Conservation (phyloP, 768 basidiomycete species). For the Boletus insuetus region DNA sequence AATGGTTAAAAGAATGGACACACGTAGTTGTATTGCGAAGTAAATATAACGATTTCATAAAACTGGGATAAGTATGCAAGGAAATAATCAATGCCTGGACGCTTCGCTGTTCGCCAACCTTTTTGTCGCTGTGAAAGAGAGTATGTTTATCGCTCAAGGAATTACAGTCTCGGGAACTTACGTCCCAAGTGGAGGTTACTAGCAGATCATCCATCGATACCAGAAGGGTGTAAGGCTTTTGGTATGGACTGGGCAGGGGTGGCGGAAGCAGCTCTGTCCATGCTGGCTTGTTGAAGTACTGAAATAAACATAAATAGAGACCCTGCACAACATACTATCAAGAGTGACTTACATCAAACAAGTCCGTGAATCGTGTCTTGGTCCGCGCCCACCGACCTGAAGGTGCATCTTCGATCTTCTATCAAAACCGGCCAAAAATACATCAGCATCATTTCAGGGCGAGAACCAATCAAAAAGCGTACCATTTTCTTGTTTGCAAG, state of each 20-base stretch:
- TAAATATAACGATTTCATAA: conserved; percentile 97
- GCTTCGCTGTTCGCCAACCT: conserved; percentile 97
- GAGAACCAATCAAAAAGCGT: conserved; percentile 22
- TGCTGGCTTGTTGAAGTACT: conserved; percentile 93
- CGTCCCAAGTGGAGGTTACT: conserved; percentile 93
- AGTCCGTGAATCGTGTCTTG: conserved; percentile 54
- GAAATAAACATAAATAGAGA: background rate
- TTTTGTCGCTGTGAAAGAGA: conserved; percentile 66
- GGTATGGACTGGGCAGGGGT: conserved; percentile 74
- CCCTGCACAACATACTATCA: background rate
- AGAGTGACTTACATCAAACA: conserved; percentile 60
- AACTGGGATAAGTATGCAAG: conserved; percentile 96
- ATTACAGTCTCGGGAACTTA: conserved; percentile 41
- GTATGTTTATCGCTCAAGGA: background rate
- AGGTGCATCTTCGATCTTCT: conserved; percentile 61
- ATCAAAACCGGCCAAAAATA: background rate
- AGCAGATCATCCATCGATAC: conserved; percentile 91
- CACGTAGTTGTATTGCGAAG: conserved; percentile 85
- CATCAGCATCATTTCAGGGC: background rate
- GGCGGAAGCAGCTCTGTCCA: conserved; percentile 92
- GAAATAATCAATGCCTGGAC: conserved; percentile 98
- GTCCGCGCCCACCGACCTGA: conserved; percentile 65
- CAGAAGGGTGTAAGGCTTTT: conserved; percentile 89
- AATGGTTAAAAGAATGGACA: conserved; percentile 29
- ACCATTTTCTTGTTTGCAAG: conserved; percentile 63